Conservation (phyloP, 371 early-diverging fungal genomes). For the Mucor velutinosus region DNA sequence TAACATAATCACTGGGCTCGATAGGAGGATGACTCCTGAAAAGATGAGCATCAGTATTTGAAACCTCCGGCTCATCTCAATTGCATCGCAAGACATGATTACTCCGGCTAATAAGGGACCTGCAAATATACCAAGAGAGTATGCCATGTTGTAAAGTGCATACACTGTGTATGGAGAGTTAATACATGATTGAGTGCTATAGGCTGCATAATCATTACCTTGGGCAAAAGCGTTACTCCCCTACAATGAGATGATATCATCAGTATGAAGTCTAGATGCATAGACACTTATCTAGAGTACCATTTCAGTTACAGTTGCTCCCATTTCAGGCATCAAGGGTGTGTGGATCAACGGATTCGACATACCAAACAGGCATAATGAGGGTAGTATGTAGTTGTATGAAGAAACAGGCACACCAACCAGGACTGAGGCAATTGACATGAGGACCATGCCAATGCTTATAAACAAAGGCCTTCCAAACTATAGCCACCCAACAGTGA, state of each 20-base stretch:
- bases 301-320: constrained; percentile 32
- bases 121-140: constrained; percentile 38
- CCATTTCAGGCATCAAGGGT: constrained; percentile 45
- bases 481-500: not conserved
- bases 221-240: constrained; percentile 15
- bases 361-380: constrained; percentile 39
- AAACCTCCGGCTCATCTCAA: not conserved
- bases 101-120: constrained; percentile 42
- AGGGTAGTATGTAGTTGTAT: constrained; percentile 28
- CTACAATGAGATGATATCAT: not conserved
- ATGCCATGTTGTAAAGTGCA: constrained; percentile 34
- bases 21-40: not conserved
- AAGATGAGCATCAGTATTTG: constrained; percentile 12
- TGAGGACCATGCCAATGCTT: constrained; percentile 35
- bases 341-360: constrained; percentile 41
- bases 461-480: constrained; percentile 20
- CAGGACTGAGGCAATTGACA: constrained; percentile 33
- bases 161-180: constrained; percentile 14
- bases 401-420: constrained; percentile 26
- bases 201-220: not conserved
- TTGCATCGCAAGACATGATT: not conserved
- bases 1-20: not conserved
- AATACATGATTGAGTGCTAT: no score
- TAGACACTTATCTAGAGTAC: constrained; percentile 24
- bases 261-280: not conserved